Evolutionary conservation across 352 stramenopile species (phyloP).

Genomic region (Phytopythium cucurbitacearum): DNA sequence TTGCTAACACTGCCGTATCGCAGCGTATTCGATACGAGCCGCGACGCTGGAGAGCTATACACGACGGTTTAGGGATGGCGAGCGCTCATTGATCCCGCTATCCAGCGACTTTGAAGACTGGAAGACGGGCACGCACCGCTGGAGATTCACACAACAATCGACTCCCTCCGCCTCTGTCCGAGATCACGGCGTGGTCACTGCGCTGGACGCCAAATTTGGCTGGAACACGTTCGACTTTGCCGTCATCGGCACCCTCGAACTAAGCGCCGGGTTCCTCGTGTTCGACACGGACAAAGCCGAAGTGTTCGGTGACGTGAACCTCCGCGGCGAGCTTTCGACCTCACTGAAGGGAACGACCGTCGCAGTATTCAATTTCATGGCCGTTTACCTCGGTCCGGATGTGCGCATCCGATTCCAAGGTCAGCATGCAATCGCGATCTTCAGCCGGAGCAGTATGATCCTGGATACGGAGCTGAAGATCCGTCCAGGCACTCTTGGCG

Average conservation of each 20-base stretch:
- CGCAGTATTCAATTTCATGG: constrained; percentile 96
- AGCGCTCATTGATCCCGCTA: constrained; percentile 63
- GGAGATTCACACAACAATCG: constrained; percentile 28
- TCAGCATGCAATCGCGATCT: constrained; percentile 80
- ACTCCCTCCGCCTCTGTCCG: background rate
- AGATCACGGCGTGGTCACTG: constrained; percentile 9
- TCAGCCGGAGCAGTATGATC: constrained; percentile 89
- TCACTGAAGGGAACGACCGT: constrained; percentile 84
- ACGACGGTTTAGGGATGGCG: constrained; percentile 78
- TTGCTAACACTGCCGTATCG: constrained; percentile 35
- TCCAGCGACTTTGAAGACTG: constrained; percentile 96
- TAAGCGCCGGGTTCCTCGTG: constrained; percentile 68
- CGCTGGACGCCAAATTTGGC: constrained; percentile 22
- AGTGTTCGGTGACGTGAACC: constrained; percentile 50
- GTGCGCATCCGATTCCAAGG: constrained; percentile 87
- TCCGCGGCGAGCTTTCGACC: constrained; percentile 53
- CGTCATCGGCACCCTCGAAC: constrained; percentile 71
- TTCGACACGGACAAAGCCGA: constrained; percentile 68
- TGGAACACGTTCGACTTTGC: constrained; percentile 62
- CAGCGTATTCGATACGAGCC: constrained; percentile 57
- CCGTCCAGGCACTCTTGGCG: constrained; percentile 88
- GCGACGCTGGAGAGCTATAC: constrained; percentile 69
- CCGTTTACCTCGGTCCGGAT: constrained; percentile 81
- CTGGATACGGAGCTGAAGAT: constrained; percentile 86
- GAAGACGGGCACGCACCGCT: constrained; percentile 84